These are phyloP conservation scores for Leptodontidium sp. DNA, from an alignment of 2,329 filamentous ascomycete species.

Conservation along the genomic window DNA sequence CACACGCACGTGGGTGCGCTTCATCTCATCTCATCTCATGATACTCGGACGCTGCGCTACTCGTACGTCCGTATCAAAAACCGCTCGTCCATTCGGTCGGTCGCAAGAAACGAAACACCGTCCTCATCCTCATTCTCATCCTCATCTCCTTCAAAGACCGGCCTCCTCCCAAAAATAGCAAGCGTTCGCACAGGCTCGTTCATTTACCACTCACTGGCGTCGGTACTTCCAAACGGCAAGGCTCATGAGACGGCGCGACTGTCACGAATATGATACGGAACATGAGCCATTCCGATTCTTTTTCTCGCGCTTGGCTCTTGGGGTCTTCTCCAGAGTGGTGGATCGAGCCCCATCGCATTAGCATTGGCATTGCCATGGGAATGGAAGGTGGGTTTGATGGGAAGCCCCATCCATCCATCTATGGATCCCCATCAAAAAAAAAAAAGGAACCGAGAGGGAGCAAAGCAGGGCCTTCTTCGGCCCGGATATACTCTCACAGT, in stretches of 20 bases:
- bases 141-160: slow-evolving; percentile 17
- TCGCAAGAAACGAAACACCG: no score
- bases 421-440: neutral
- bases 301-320: slow-evolving; percentile 11
- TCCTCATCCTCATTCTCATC: neutral
- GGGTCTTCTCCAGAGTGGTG: slow-evolving; percentile 6
- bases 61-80: slow-evolving; percentile 1
- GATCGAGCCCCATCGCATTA: slow-evolving; percentile 6
- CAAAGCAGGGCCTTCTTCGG: slow-evolving; percentile 15
- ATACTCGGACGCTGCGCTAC: neutral
- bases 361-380: no score
- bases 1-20: neutral
- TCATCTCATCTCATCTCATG: neutral
- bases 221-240: slow-evolving; percentile 11
- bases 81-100: neutral
- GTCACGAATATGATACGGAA: slow-evolving; percentile 20
- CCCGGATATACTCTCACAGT: slow-evolving; percentile 3
- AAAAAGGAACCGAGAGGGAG: slow-evolving; percentile 4
- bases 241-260: slow-evolving; percentile 18
- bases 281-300: slow-evolving; percentile 3
- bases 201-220: neutral
- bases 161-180: slow-evolving; percentile 9
- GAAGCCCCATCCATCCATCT: neutral
- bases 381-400: no score
- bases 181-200: neutral